Base-by-base conservation (phyloP, 2,329 filamentous ascomycete genomes). In the Aspergillus sp. region DNA sequence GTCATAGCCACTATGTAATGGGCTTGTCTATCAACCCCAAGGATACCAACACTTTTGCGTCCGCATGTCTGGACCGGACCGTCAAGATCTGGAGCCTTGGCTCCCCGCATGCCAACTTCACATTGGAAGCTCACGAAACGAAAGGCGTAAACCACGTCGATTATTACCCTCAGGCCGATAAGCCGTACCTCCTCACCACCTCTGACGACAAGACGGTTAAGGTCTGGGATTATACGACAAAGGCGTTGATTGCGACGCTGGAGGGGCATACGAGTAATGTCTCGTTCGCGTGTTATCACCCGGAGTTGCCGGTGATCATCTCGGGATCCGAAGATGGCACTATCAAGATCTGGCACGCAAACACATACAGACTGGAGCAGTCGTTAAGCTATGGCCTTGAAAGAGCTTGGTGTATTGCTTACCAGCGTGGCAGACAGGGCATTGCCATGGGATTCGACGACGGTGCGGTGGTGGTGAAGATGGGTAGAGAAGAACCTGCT, bases 111-210 rank as follows among this genome's bases (percentile, higher is more conserved):
- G 87, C 94, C 53, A 97, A 96, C 76, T 96, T 95, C 74, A 97
- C 94, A 2, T 83, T 99, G 43, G 94, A 99, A 73, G 94, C 94
- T 26, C 92, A 97, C 70, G 93, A 97, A 76, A 90, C 89, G 36
- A 96, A 96, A 79, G 93, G 93, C 65, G 94, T 99, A 58, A 99
- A 99, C 76, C 90, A 96, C 68, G 92, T 99, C 64, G 94, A 99
- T 69, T 99, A 86, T 69, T 87, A 86, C 64, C 84, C 84, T 4
- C 82, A 85, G 57, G 81, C 81, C 22, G 84, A 87, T 70, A 87
- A 87, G 68, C 84, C 84, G 35, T 97, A 99, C 68, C 86, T 99
- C 43, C 86, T 99, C 58, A 99, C 94, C 20, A 96, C 93, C 13
- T 96, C 91, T 7, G 94, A 99, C 71, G 94, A 97, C 73, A 86